phyloP scores from a whole-genome alignment of 371 early-diverging fungal species.

The Syncephalastrum contaminatum region DNA sequence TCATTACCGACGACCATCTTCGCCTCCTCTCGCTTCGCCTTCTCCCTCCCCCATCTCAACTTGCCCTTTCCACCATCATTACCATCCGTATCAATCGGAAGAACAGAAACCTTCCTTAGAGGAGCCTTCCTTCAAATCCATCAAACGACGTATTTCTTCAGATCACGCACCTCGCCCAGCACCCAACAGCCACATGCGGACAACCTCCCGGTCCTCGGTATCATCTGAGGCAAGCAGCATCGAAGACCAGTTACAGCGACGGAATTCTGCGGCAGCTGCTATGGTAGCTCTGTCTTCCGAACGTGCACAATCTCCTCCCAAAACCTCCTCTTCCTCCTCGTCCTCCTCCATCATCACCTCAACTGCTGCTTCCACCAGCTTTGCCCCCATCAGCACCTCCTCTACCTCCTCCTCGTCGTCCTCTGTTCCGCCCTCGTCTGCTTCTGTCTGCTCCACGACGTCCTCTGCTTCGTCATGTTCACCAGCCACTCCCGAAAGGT shows the following conservation, averaged over 20 bases:
- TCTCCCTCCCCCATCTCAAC: neutral
- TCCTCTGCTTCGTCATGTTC: no score
- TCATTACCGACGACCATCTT: slow-evolving; percentile 20
- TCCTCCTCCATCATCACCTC: slow-evolving; percentile 11
- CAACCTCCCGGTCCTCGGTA: neutral
- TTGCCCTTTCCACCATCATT: neutral
- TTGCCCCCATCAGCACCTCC: slow-evolving; percentile 1
- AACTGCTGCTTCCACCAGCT: slow-evolving; percentile 10
- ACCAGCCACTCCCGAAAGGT: no score
- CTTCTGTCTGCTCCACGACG: no score
- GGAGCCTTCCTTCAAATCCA: slow-evolving; percentile 2
- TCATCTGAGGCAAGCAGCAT: slow-evolving; percentile 4
- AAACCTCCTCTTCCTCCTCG: slow-evolving; percentile 5
- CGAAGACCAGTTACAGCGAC: slow-evolving; percentile 28
- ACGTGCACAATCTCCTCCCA: slow-evolving; percentile 3
- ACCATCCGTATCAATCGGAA: neutral
- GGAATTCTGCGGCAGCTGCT: slow-evolving; percentile 50
- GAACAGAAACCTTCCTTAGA: slow-evolving; percentile 9
- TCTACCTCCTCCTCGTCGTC: no score
- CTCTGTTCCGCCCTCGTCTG: no score
- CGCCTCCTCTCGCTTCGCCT: neutral
- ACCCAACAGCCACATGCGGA: neutral
- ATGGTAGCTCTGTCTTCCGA: slow-evolving; percentile 45
- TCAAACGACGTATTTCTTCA: slow-evolving; percentile 12
- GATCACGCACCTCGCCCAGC: neutral